Evolutionary conservation across 2,329 filamentous ascomycete species (phyloP), one percentile per base, ranked within the genome.

Genomic region (Ascosphaera pollenicola): DNA sequence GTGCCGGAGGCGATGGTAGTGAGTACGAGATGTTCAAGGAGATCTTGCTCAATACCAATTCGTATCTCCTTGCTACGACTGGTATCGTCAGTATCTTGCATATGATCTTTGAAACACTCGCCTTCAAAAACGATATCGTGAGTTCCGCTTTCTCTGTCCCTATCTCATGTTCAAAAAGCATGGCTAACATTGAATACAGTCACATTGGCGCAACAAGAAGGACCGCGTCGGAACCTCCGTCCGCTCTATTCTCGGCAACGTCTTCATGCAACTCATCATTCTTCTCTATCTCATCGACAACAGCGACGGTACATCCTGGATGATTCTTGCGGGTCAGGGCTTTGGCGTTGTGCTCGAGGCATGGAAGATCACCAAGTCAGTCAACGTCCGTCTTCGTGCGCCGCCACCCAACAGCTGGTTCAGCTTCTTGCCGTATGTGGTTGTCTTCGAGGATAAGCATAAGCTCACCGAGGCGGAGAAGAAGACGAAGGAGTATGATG

Each of bases 141-240:
- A 56, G 60, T 51, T 21, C 10, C 34, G 35, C 18, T 10, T 40
- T 13, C 17, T 32, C 37, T 8, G 2, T 32, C 15, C 24, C 13
- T 16, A 8, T 17, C 32, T 16, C 7, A 16, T 19, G 4, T n/a
- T 17, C 3, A 39, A 3, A 30, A 31, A 15, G 19, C 28, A 35
- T 36, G 43, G 38, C 49, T 52, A 41, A 50, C 37, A 10, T 16
- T 41, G 35, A 10, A 37, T 32, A 41, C 40, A 63, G 60, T 67
- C 84, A 37, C 89, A 98, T 61, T 98, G 89, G 73, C 82, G 85
- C 54, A 94, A 95, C 66, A 98, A 98, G 77, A 98, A 98, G 68
- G 91, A 95, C 63, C 89, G 93, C 42, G 80, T 98, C 19, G 89
- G 89, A 45, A 92, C 93, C 36, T 94, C 85, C 1, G 79, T 98